Evolutionary conservation across 2,329 filamentous ascomycete species (phyloP).

Genomic region (Ceratocystis lukuohia): DNA sequence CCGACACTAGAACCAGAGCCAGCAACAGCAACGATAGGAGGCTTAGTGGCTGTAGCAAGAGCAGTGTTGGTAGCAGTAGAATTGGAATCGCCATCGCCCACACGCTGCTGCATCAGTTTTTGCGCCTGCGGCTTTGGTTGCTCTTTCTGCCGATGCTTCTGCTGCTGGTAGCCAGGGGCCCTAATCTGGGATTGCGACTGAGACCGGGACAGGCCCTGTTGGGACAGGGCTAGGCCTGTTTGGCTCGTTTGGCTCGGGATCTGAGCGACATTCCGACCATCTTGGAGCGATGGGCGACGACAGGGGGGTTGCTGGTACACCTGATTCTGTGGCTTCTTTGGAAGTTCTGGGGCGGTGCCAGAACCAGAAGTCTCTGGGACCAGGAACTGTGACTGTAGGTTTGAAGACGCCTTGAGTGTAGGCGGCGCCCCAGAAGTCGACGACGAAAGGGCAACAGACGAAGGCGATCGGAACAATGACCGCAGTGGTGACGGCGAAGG

Average conservation of each 20-base stretch:
- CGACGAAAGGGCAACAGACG: background rate
- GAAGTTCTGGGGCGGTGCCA: background rate
- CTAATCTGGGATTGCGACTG: background rate
- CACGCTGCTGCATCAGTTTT: background rate
- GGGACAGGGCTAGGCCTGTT: background rate
- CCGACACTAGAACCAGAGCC: background rate
- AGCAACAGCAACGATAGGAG: background rate
- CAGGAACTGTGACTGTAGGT: background rate
- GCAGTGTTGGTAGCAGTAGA: too few species aligned
- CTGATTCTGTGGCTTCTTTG: background rate
- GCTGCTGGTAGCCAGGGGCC: background rate
- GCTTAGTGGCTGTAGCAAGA: background rate
- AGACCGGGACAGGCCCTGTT: conserved; percentile 2
- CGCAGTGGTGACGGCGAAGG: background rate
- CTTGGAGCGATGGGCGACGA: background rate
- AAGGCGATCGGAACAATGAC: background rate
- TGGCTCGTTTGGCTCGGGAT: background rate
- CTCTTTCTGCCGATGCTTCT: background rate
- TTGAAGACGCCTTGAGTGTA: background rate
- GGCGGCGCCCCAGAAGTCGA: background rate
- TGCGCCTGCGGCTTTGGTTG: background rate
- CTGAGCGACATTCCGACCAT: conserved; percentile 1
- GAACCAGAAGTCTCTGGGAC: background rate
- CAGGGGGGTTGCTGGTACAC: background rate
- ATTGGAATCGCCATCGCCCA: too few species aligned